Base-by-base conservation (phyloP, 2,329 filamentous ascomycete genomes). In the Monosporascus cannonballus region DNA sequence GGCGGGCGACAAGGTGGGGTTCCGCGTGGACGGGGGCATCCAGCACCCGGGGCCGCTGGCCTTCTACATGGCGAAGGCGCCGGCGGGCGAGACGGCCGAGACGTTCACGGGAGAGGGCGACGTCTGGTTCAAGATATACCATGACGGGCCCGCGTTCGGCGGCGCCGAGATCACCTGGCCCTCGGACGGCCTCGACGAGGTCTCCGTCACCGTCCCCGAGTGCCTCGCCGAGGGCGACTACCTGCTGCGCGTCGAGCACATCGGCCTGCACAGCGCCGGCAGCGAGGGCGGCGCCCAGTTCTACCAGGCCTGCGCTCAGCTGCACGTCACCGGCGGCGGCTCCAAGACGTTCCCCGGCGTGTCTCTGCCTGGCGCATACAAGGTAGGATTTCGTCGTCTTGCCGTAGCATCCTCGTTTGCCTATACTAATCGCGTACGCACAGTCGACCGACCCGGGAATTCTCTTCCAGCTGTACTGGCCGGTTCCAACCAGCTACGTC, bases 1-100 rank as follows among this genome's bases (percentile, higher is more conserved):
- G 18, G 70, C 70, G 8, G 71, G 71, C 11, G 62, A 65, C 39
- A 63, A 56, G 1, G 59, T 73, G 4, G 68, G 67, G 18, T 72
- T 72, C 60, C 63, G 65, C 8, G 69, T 69, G 11, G 63, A 64
- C 49, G 56, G 66, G 4, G 50, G 51, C 2, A 64, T 72, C 51
- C 55, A 54, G 45, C 61, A 64, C 51, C 65, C 64, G 3, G 66
- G 64, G 1, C 64, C 68, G 15, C 47, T 65, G 48, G 56, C 58
- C 34, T 65, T 66, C 54, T 65, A 64, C 52, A 60, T 65, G 61
- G 64, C 65, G 39, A 62, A 63, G 51, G 66, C 60, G 1, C 63
- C 62, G 4, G 47, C 50, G 5, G 64, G 64, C 6, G 20, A 55
- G 49, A 61, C 64, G 4, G 61, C 62, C 30, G 61, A 59, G 47